phyloP scores from a whole-genome alignment of 257 asterid genomes.

The Capsicum pubescens region DNA sequence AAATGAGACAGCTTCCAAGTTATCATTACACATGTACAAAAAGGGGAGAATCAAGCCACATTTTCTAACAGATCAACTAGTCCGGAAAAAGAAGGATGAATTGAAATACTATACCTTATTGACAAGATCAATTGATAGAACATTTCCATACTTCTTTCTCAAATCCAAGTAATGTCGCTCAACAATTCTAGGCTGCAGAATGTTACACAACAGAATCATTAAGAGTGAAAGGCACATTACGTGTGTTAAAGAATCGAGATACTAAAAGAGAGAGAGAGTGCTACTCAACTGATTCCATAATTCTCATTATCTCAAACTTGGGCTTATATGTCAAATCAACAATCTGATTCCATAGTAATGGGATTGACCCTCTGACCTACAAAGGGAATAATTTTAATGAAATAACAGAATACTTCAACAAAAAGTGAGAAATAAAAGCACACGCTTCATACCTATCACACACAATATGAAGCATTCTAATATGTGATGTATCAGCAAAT shows the following conservation, averaged over 20 bases:
- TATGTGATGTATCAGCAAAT: background rate
- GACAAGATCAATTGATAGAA: slow-evolving; percentile 77
- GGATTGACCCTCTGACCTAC: slow-evolving; percentile 96
- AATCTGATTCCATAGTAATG: slow-evolving; percentile 92
- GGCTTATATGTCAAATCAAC: slow-evolving; percentile 97
- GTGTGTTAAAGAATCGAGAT: slow-evolving; percentile 4
- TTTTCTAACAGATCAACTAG: background rate
- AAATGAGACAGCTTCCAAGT: background rate
- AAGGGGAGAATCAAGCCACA: background rate
- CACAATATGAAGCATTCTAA: background rate
- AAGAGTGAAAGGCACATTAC: slow-evolving; percentile 27
- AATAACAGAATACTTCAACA: background rate
- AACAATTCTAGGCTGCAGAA: slow-evolving; percentile 70
- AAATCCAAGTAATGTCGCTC: slow-evolving; percentile 86
- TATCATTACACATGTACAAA: background rate
- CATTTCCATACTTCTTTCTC: slow-evolving; percentile 84
- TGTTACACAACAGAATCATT: slow-evolving; percentile 34
- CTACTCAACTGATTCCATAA: slow-evolving; percentile 73
- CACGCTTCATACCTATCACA: background rate
- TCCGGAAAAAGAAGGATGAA: background rate
- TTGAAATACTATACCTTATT: slow-evolving; percentile 58
- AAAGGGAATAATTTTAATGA: slow-evolving; percentile 28
- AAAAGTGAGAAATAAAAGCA: background rate
- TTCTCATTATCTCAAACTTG: slow-evolving; percentile 63
- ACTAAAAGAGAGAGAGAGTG: slow-evolving; percentile 28